Percentiles rank a stretch among this genome's conserved stretches.
Evolutionary conservation across 192 early-diverging fungal species (phyloP).

Genomic region (Rhizoclosmatium sp.): DNA sequence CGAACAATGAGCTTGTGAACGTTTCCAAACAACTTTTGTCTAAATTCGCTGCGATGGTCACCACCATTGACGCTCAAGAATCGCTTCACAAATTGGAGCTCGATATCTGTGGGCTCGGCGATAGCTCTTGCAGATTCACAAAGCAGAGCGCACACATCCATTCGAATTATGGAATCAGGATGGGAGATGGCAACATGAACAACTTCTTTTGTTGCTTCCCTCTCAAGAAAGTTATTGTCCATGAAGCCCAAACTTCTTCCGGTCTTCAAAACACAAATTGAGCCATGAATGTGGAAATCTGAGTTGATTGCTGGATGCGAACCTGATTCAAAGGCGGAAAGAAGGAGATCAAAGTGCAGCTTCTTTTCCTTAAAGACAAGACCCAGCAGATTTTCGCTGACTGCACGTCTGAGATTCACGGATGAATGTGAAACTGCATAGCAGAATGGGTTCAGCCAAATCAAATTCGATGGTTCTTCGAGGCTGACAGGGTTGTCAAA

Average conservation of each 20-base stretch:
- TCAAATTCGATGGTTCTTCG: conserved; percentile 42
- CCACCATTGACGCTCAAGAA: conserved; percentile 77
- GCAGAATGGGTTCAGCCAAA: conserved; percentile 67
- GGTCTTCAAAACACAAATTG: conserved; percentile 64
- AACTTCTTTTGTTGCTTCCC: neutral
- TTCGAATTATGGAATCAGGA: conserved; percentile 73
- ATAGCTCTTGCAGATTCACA: conserved; percentile 81
- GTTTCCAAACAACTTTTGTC: conserved; percentile 69
- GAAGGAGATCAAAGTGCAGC: conserved; percentile 22
- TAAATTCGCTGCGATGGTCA: conserved; percentile 80
- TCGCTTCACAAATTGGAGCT: conserved; percentile 70
- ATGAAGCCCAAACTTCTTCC: conserved; percentile 66
- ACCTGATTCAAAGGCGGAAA: conserved; percentile 1
- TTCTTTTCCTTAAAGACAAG: conserved; percentile 60
- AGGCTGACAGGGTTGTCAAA: conserved; percentile 11
- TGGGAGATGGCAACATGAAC: conserved; percentile 75
- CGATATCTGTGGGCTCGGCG: conserved; percentile 63
- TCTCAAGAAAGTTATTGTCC: conserved; percentile 40
- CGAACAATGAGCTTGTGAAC: conserved; percentile 47
- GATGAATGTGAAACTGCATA: conserved; percentile 46
- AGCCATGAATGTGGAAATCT: conserved; percentile 65
- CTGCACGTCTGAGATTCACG: conserved; percentile 62
- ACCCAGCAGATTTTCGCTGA: conserved; percentile 62
- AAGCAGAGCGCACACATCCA: conserved; percentile 80
- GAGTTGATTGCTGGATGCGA: conserved; percentile 28